These are phyloP conservation scores for Eragrostis nindensis DNA, from an alignment of 176 grass and related monocot species.

Conservation along the genomic window DNA sequence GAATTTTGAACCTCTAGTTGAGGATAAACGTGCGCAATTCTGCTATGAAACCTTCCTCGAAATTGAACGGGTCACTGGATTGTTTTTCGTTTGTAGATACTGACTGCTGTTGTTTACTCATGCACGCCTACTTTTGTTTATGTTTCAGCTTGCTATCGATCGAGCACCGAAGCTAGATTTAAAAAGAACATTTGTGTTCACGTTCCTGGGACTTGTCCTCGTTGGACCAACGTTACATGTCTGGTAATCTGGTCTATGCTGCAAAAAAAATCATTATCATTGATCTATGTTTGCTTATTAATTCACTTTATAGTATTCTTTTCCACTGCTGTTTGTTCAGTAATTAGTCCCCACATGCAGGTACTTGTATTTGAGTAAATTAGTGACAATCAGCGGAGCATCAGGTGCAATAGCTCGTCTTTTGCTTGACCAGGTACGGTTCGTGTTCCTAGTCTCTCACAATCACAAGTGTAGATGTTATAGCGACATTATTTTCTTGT, in stretches of 20 bases:
- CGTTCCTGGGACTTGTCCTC: conserved; percentile 76
- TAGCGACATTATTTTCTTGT: conserved; percentile 1
- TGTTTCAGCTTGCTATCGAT: conserved; percentile 71
- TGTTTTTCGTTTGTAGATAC: not conserved
- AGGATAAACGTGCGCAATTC: not conserved
- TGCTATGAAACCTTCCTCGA: not conserved
- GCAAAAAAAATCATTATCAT: not conserved
- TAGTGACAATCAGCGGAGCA: conserved; percentile 63
- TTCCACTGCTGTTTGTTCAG: conserved; percentile 33
- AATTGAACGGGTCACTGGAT: not conserved
- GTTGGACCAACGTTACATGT: conserved; percentile 82
- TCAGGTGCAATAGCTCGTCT: conserved; percentile 73
- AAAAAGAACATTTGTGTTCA: conserved; percentile 86
- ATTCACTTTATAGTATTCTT: not conserved
- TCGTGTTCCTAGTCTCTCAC: not conserved
- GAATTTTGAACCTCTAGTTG: not conserved
- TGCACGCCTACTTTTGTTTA: conserved; percentile 11
- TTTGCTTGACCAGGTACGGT: conserved; percentile 79
- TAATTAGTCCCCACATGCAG: conserved; percentile 39
- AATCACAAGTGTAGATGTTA: not conserved
- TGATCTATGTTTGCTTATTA: not conserved
- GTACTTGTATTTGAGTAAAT: conserved; percentile 94
- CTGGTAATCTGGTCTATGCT: conserved; percentile 61
- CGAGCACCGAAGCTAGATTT: conserved; percentile 67
- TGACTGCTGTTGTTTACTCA: not conserved